phyloP scores from a whole-genome alignment of 1,284 basidiomycete genomes.

The Xanthoconium separans region DNA sequence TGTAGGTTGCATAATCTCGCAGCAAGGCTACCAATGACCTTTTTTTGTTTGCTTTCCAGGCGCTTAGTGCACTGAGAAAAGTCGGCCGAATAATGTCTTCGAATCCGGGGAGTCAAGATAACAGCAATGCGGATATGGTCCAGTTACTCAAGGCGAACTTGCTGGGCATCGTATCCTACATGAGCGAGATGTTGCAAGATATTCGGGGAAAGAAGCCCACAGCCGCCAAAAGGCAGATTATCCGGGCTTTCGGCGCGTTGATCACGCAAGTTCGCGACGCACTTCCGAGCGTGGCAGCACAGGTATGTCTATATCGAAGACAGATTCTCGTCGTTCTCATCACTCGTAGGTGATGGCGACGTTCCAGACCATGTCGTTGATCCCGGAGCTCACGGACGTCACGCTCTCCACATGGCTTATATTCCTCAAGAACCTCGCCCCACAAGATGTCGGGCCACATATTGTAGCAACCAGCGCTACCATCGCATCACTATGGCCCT shows the following conservation, averaged over 20 bases:
- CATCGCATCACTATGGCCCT: constrained; percentile 77
- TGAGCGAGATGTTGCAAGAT: constrained; percentile 85
- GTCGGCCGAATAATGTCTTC: constrained; percentile 44
- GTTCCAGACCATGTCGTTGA: constrained; percentile 84
- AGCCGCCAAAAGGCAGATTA: constrained; percentile 67
- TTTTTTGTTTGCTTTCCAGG: constrained; percentile 38
- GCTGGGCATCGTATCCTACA: constrained; percentile 77
- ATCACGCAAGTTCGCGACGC: constrained; percentile 70
- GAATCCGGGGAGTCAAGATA: constrained; percentile 22
- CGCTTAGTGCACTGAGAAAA: constrained; percentile 60
- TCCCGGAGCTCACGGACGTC: constrained; percentile 73
- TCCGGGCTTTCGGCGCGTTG: constrained; percentile 79
- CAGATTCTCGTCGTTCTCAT: constrained; percentile 13
- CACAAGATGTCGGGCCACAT: constrained; percentile 79
- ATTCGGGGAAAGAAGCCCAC: constrained; percentile 71
- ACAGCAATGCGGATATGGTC: constrained; percentile 42
- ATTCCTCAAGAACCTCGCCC: constrained; percentile 74
- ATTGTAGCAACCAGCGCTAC: constrained; percentile 89
- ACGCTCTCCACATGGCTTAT: constrained; percentile 82
- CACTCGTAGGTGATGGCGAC: constrained; percentile 86
- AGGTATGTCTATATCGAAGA: constrained; percentile 50
- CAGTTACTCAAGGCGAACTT: constrained; percentile 72
- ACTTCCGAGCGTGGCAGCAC: constrained; percentile 77
- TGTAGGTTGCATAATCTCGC: constrained; percentile 35
- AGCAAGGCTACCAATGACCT: constrained; percentile 1